phyloP scores from a whole-genome alignment of 2,329 filamentous ascomycete species.

The Botrytis fabae region DNA sequence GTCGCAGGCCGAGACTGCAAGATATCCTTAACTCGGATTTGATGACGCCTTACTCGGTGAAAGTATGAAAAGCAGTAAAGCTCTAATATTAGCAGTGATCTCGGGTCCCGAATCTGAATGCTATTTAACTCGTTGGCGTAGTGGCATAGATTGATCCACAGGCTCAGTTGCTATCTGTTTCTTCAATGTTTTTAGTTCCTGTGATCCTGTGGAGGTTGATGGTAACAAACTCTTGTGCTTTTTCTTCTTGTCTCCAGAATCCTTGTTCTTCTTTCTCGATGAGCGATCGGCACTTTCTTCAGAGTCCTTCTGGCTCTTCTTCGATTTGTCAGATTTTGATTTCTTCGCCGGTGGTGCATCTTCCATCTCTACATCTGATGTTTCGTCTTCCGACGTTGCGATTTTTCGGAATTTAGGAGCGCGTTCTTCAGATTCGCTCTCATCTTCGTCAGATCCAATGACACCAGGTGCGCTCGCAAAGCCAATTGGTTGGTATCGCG shows the following conservation, averaged over 20 bases:
- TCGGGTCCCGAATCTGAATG: constrained; percentile 7
- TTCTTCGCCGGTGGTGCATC: constrained; percentile 25
- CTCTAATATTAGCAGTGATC: constrained; percentile 8
- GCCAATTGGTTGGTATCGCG: constrained; percentile 68
- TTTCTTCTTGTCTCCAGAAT: constrained; percentile 31
- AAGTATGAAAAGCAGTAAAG: not conserved
- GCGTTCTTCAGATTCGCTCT: constrained; percentile 31
- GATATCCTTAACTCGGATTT: not conserved
- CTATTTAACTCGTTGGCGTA: not conserved
- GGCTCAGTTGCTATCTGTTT: constrained; percentile 8
- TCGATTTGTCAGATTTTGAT: constrained; percentile 14
- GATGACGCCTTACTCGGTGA: not conserved
- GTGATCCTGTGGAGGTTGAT: not conserved
- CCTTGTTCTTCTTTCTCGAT: constrained; percentile 34
- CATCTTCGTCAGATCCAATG: constrained; percentile 40
- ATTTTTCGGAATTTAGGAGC: constrained; percentile 18
- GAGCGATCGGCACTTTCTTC: constrained; percentile 22
- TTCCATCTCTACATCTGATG: constrained; percentile 30
- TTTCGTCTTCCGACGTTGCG: constrained; percentile 7
- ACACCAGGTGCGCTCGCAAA: constrained; percentile 49
- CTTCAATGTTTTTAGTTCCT: constrained; percentile 11
- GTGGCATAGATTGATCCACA: constrained; percentile 2
- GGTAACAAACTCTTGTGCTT: constrained; percentile 30
- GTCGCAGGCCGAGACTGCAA: not conserved
- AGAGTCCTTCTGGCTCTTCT: constrained; percentile 23